Conservation (phyloP, 1,284 basidiomycete species). For the Pisolithus thermaeus region DNA sequence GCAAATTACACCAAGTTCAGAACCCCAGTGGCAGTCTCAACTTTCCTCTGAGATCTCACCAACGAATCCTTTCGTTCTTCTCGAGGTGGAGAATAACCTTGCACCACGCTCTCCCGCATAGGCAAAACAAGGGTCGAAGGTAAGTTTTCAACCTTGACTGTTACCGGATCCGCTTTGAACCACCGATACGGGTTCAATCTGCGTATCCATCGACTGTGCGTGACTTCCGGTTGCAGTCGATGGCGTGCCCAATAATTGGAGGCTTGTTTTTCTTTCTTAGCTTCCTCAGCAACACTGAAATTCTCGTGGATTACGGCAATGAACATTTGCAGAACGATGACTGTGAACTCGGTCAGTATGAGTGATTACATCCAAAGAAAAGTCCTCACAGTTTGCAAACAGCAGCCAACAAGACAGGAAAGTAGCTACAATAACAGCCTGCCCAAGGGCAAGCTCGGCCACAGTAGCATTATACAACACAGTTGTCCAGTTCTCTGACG, state of each 20-base stretch:
- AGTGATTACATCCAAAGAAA: conserved; percentile 2
- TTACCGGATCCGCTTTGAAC: conserved; percentile 69
- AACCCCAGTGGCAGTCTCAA: not conserved
- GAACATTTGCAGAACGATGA: conserved; percentile 96
- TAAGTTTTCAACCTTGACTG: conserved; percentile 63
- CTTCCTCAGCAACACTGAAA: conserved; percentile 89
- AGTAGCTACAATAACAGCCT: conserved; percentile 69
- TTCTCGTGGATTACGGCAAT: conserved; percentile 99
- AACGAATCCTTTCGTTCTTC: conserved; percentile 28
- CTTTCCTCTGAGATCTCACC: conserved; percentile 12
- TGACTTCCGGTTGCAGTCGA: conserved; percentile 40
- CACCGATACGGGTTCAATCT: conserved; percentile 86
- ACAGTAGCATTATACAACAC: conserved; percentile 70
- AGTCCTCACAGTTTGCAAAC: conserved; percentile 81
- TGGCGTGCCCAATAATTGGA: conserved; percentile 59
- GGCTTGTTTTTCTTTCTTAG: conserved; percentile 82
- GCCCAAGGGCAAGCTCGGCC: conserved; percentile 63
- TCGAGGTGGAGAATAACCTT: conserved; percentile 46
- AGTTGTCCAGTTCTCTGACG: conserved; percentile 92
- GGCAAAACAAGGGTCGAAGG: conserved; percentile 71
- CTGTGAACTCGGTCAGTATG: conserved; percentile 33
- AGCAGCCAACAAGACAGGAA: conserved; percentile 87
- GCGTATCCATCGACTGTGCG: conserved; percentile 65
- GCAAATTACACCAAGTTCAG: conserved; percentile 3
- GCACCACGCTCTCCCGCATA: conserved; percentile 70